phyloP scores from a whole-genome alignment of 805 yeast species.

The Pichia membranifaciens region DNA sequence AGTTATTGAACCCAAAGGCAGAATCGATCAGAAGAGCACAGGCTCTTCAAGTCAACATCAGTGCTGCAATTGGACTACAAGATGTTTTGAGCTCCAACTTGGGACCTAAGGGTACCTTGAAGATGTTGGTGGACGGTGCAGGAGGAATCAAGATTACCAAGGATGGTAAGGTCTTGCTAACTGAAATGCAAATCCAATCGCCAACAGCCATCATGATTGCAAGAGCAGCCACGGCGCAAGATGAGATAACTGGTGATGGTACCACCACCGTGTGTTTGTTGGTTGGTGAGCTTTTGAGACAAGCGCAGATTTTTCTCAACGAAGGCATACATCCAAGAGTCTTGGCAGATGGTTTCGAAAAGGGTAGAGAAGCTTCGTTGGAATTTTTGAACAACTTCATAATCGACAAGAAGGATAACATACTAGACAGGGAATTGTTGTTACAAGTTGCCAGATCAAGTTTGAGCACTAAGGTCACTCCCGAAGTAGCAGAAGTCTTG shows the following conservation, averaged over 20 bases:
- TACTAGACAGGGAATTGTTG: conserved; percentile 74
- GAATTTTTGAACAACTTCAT: conserved; percentile 65
- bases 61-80: conserved; percentile 96
- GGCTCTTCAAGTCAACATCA: conserved; percentile 89
- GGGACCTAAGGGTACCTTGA: conserved; percentile 96
- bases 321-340: conserved; percentile 97
- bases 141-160: conserved; percentile 94
- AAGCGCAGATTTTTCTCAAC: conserved; percentile 83
- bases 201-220: conserved; percentile 91
- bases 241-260: conserved; percentile 99
- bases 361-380: conserved; percentile 73
- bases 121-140: conserved; percentile 95
- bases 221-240: conserved; percentile 97
- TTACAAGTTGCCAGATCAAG: conserved; percentile 91
- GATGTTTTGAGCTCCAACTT: conserved; percentile 84
- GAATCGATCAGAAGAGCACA: conserved; percentile 94
- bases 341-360: conserved; percentile 90
- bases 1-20: conserved; percentile 92
- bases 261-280: conserved; percentile 91
- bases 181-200: conserved; percentile 95
- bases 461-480: conserved; percentile 76
- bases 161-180: conserved; percentile 89
- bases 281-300: conserved; percentile 91
- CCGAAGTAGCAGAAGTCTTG: conserved; percentile 70
- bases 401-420: conserved; percentile 29